Evolutionary conservation across 140 eudicot species (phyloP).

Genomic region (Flaveria floridana): DNA sequence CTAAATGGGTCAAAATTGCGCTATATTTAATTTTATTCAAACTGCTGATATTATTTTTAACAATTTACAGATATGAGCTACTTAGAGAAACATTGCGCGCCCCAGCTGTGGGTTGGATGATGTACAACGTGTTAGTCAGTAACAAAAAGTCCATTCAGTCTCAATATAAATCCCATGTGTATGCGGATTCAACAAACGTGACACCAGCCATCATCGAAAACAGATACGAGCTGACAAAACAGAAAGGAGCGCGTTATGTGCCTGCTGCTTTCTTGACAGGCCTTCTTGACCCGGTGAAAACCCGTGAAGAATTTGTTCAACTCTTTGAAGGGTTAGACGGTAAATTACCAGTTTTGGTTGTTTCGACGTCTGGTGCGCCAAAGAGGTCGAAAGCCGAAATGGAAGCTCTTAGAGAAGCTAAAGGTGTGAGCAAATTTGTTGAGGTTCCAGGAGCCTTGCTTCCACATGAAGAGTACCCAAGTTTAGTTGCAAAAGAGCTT

Average conservation of each 20-base stretch:
- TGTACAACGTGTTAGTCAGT: constrained; percentile 85
- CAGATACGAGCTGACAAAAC: constrained; percentile 74
- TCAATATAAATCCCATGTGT: constrained; percentile 85
- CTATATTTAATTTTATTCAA: background rate
- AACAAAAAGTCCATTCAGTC: constrained; percentile 79
- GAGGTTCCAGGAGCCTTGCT: constrained; percentile 95
- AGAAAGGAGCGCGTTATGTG: constrained; percentile 78
- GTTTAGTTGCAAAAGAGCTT: constrained; percentile 68
- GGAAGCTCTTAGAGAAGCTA: constrained; percentile 85
- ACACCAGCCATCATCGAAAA: constrained; percentile 70
- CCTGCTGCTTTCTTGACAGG: constrained; percentile 98
- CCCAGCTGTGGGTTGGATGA: constrained; percentile 97
- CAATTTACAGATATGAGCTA: constrained; percentile 61
- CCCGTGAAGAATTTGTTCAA: constrained; percentile 73
- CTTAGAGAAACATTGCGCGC: constrained; percentile 87
- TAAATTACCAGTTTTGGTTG: constrained; percentile 58
- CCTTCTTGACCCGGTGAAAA: constrained; percentile 74
- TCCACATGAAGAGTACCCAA: constrained; percentile 91
- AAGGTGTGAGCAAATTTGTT: constrained; percentile 83
- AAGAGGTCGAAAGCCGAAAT: constrained; percentile 96
- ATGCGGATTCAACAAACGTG: constrained; percentile 76
- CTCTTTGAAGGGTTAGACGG: constrained; percentile 67
- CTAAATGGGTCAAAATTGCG: background rate
- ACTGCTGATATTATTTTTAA: constrained; percentile 8
- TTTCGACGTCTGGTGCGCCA: constrained; percentile 76